Conservation (phyloP, 805 yeast species). For the Millerago galiae region DNA sequence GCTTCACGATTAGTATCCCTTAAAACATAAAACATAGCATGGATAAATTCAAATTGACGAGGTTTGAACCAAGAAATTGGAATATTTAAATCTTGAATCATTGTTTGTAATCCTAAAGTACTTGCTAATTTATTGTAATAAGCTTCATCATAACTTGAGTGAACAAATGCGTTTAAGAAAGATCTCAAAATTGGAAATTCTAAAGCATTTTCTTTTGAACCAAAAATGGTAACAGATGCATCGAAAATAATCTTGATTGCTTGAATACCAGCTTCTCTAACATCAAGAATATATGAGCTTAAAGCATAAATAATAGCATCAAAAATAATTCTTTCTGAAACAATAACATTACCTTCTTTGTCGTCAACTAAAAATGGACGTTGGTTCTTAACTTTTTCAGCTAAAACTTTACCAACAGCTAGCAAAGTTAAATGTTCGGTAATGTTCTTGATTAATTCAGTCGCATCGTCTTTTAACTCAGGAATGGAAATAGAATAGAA, state of each 20-base stretch:
- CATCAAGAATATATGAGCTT: conserved; percentile 66
- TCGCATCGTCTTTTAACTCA: conserved; percentile 66
- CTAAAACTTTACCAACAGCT: conserved; percentile 67
- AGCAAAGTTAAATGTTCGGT: conserved; percentile 75
- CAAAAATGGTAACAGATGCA: conserved; percentile 62
- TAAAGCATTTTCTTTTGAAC: conserved; percentile 55
- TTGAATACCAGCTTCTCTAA: conserved; percentile 63
- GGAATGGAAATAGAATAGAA: conserved; percentile 73
- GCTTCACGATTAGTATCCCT: conserved; percentile 88
- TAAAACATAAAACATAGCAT: conserved; percentile 83
- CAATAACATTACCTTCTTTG: conserved; percentile 66
- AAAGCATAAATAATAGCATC: conserved; percentile 75
- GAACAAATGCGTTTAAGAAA: conserved; percentile 77
- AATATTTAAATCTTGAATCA: conserved; percentile 60
- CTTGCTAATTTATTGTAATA: conserved; percentile 88
- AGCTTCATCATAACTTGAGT: conserved; percentile 84
- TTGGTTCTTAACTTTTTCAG: conserved; percentile 60
- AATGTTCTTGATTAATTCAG: conserved; percentile 51
- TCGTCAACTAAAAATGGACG: conserved; percentile 70
- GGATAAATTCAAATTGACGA: conserved; percentile 76
- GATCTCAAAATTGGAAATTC: conserved; percentile 71
- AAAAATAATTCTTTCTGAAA: conserved; percentile 64
- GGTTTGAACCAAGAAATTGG: conserved; percentile 69
- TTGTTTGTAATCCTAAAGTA: conserved; percentile 68
- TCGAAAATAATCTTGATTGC: conserved; percentile 58